These are phyloP conservation scores for Leishmania aethiopica DNA, from an alignment of 208 protist species.

Conservation along the genomic window DNA sequence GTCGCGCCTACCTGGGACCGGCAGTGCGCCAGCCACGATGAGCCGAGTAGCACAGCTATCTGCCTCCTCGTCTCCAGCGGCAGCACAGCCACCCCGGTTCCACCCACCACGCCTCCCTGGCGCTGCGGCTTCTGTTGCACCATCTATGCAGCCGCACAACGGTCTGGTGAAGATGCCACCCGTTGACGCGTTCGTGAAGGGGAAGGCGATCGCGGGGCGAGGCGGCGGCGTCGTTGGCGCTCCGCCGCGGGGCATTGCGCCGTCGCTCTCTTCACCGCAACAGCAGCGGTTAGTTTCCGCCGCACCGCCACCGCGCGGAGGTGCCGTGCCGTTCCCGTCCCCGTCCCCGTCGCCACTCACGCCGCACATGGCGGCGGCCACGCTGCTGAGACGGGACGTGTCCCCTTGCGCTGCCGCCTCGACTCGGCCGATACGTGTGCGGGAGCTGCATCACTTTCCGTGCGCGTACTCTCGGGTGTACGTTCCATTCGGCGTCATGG, in stretches of 20 bases:
- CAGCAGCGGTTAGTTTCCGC: not conserved
- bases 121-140: not conserved
- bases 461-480: conserved; percentile 40
- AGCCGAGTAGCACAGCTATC: not conserved
- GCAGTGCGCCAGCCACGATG: not conserved
- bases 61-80: not conserved
- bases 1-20: not conserved
- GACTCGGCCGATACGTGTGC: conserved; percentile 28
- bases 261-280: not conserved
- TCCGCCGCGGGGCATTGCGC: not conserved
- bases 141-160: not conserved
- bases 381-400: not conserved
- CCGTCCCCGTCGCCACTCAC: not conserved
- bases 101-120: not conserved
- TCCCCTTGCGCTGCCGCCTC: not conserved
- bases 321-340: not conserved
- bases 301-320: not conserved
- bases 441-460: conserved; percentile 64
- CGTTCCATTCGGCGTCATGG: conserved; percentile 52
- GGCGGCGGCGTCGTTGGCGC: not conserved
- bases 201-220: not conserved
- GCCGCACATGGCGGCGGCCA: not conserved
- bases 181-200: not conserved
- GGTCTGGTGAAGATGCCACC: not conserved
- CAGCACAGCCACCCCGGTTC: not conserved